Evolutionary conservation across 2,329 filamentous ascomycete species (phyloP), one percentile per base, ranked within the genome.

Genomic region (Graphilbum fragrans): DNA sequence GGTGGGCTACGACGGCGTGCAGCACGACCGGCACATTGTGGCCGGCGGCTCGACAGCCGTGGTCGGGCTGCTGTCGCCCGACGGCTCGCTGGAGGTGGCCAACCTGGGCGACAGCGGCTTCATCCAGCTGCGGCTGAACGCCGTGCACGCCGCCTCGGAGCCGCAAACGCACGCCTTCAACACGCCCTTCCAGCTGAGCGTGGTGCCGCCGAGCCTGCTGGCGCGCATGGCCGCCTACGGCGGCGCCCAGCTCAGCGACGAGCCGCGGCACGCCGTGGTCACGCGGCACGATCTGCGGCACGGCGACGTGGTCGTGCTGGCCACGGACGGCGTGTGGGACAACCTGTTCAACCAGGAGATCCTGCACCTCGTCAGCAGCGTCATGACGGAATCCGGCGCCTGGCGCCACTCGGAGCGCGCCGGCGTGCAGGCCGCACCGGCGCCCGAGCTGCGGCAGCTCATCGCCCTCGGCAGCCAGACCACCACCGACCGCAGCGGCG

Each of bases 141-240:
- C 83, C 14, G 84, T 98, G 25, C 82, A 92, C 58, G 75, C 82
- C 42, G 81, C 79, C 55, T 94, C 87, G 2, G 74, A 80, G 37
- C 82, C 86, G 20, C 92, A 98, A 61, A 95, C 87, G 1, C 92
- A 98, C 59, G 87, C 82, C 35, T 98, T 98, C 72, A 98, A 98
- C 61, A 96, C 92, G 0, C 92, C 92, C 0, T 98, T 85, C 56
- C 92, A 98, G 60, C 74, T 98, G 33, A 90, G 86, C 41, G 79
- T 94, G 41, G 80, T 95, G 8, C 90, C 92, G 1, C 75, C 82
- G 4, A 77, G 74, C 51, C 80, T 94, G 62, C 73, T 86, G 43
- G 75, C 78, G 19, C 84, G 92, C 53, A 82, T 87, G 52, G 77
- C 80, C 12, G 76, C 86, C 22, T 96, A 94, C 58, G 90, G 90